phyloP scores from a whole-genome alignment of 176 grass and related monocot species.

The Pharus latifolius region DNA sequence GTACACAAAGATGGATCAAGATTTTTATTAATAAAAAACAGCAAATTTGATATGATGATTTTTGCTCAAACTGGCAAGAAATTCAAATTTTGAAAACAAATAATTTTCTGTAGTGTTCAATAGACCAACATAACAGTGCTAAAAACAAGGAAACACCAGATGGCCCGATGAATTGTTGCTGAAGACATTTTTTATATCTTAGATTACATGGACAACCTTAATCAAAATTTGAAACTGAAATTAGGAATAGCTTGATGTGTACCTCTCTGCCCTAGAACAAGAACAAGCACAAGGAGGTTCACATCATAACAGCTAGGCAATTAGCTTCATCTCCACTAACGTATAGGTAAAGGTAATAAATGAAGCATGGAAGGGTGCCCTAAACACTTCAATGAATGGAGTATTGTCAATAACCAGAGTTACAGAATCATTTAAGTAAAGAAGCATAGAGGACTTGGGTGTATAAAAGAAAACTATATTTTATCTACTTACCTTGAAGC shows the following conservation, averaged over 20 bases:
- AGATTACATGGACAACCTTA: background rate
- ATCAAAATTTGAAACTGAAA: background rate
- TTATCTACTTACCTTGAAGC: conserved; percentile 57
- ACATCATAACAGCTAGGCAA: too few species aligned
- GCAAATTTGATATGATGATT: background rate
- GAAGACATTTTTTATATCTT: background rate
- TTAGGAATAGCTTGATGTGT: too few species aligned
- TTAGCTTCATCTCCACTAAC: background rate
- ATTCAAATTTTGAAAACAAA: background rate
- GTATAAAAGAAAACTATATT: background rate
- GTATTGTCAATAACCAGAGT: background rate
- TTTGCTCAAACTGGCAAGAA: background rate
- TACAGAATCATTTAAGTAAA: background rate
- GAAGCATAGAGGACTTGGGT: background rate
- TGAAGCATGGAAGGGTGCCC: background rate
- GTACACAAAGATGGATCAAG: background rate
- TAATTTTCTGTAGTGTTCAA: background rate
- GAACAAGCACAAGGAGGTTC: too few species aligned
- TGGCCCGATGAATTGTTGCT: background rate
- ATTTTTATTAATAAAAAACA: background rate
- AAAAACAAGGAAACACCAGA: background rate
- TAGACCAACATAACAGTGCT: background rate
- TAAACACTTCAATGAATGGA: background rate
- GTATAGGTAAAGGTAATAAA: background rate
- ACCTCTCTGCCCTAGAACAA: too few species aligned